Evolutionary conservation across 1,284 basidiomycete species (phyloP), one percentile per base, ranked within the genome.

Genomic region (Trichosporon coremiiforme): DNA sequence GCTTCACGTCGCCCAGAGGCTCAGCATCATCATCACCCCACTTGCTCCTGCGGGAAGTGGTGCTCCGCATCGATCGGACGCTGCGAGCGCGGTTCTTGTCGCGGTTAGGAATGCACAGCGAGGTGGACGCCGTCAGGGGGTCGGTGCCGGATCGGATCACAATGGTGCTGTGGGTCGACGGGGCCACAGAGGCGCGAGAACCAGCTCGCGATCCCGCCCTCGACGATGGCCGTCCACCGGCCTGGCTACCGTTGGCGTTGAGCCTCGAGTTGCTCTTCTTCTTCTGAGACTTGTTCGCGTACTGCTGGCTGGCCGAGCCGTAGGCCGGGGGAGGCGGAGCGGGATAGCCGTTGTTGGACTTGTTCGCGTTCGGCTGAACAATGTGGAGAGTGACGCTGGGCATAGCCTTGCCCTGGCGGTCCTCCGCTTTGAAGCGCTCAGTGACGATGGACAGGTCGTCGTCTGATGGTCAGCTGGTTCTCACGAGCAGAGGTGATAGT

Each of bases 371-470:
- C 66, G 69, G 73, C 66, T 29, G 71, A 9, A 67, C 66, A 31
- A 71, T 68, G 66, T 71, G 60, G 66, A 74, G 47, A 64, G 74
- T 68, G 73, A 73, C 65, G 74, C 74, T 79, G 68, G 68, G 77
- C 47, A 64, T 73, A 67, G 35, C 74, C 47, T 65, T 64, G 68
- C 66, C 13, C 31, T 53, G 64, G 53, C 66, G 36, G 9, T 78
- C 76, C 1, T 75, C 71, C 38, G 75, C 75, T 15, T 82, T 75
- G 68, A 84, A 82, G n/a, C 84, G 74, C 7, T 80, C 82, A 1
- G 75, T 78, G 22, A 85, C 75, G 70, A 85, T 85, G 29, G 77
- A 69, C 22, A 84, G 77, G 73, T 85, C 84, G 69, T 83, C 84
- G 64, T 84, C 83, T 84, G 73, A 9, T 41, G 15, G 63, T 66